Percentiles rank a stretch among this genome's conserved stretches.
Conservation (phyloP, 257 asterid species). For the Prunella vulgaris region DNA sequence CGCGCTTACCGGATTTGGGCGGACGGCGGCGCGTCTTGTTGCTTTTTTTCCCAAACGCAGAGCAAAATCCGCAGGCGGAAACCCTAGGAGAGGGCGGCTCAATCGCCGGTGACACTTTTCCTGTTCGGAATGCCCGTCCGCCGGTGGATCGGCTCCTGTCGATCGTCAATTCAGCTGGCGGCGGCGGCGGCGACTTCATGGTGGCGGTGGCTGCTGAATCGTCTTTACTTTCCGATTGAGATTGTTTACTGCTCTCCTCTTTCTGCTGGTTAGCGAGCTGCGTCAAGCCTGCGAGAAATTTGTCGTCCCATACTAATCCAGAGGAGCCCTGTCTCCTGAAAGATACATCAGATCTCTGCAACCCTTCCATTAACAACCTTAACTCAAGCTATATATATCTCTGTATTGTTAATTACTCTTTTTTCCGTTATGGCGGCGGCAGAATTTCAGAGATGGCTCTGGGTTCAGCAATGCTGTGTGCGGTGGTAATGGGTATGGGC, state of each 20-base stretch:
- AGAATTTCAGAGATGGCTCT: neutral
- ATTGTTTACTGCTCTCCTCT: slow-evolving; percentile 18
- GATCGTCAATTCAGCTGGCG: slow-evolving; percentile 23
- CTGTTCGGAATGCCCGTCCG: slow-evolving; percentile 38
- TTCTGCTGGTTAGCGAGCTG: slow-evolving; percentile 33
- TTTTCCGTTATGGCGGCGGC: neutral
- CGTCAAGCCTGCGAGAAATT: slow-evolving; percentile 44
- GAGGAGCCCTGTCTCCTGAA: slow-evolving; percentile 89
- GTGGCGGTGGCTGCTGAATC: slow-evolving; percentile 23
- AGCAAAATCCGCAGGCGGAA: slow-evolving; percentile 45
- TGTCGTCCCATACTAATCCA: slow-evolving; percentile 89
- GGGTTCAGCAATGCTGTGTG: neutral
- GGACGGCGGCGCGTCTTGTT: slow-evolving; percentile 44
- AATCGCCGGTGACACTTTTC: slow-evolving; percentile 37
- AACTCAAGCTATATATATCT: neutral
- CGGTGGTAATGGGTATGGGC: neutral
- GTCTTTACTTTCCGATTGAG: slow-evolving; percentile 19
- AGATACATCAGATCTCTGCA: slow-evolving; percentile 76
- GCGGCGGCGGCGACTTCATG: slow-evolving; percentile 20
- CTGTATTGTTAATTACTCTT: neutral
- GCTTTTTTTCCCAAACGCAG: slow-evolving; percentile 28
- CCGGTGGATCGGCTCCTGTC: slow-evolving; percentile 51
- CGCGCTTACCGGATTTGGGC: slow-evolving; percentile 41
- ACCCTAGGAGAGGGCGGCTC: slow-evolving; percentile 59
- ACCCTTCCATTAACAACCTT: slow-evolving; percentile 52